Percentiles rank a stretch among this genome's conserved stretches.
These are phyloP conservation scores for Eucalyptus viminalis DNA, from an alignment of 345 rosid genomes.

Conservation along the genomic window DNA sequence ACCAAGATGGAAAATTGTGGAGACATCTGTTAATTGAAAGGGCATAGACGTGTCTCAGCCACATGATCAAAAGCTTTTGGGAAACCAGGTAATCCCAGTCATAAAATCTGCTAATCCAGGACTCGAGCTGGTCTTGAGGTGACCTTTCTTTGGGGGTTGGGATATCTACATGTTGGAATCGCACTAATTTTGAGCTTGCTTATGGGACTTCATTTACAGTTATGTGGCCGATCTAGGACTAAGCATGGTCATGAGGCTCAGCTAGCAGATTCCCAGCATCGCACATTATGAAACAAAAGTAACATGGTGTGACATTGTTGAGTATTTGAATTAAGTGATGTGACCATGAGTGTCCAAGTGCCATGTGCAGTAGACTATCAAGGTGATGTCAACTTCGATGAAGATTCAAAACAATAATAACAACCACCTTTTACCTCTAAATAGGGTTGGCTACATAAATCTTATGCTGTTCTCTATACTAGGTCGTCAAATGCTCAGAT, in stretches of 20 bases:
- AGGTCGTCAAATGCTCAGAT: background rate
- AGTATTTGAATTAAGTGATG: background rate
- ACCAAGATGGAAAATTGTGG: background rate
- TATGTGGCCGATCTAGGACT: background rate
- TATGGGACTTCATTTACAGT: background rate
- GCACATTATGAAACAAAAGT: background rate
- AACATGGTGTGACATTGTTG: background rate
- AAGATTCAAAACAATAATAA: background rate
- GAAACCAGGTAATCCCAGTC: background rate
- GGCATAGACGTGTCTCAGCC: background rate
- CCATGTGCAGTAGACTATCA: background rate
- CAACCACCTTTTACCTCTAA: background rate
- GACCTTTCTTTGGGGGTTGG: background rate
- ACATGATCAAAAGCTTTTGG: background rate
- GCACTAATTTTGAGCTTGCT: background rate
- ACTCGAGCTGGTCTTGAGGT: background rate
- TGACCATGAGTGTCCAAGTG: background rate
- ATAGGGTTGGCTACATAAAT: background rate
- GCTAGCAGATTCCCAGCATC: background rate
- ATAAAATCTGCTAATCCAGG: background rate
- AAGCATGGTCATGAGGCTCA: background rate
- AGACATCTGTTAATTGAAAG: background rate
- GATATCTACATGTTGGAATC: background rate
- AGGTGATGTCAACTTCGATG: background rate
- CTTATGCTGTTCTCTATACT: background rate